Base-by-base conservation (phyloP, 1,284 basidiomycete genomes). In the Apiotrichum sp. region DNA sequence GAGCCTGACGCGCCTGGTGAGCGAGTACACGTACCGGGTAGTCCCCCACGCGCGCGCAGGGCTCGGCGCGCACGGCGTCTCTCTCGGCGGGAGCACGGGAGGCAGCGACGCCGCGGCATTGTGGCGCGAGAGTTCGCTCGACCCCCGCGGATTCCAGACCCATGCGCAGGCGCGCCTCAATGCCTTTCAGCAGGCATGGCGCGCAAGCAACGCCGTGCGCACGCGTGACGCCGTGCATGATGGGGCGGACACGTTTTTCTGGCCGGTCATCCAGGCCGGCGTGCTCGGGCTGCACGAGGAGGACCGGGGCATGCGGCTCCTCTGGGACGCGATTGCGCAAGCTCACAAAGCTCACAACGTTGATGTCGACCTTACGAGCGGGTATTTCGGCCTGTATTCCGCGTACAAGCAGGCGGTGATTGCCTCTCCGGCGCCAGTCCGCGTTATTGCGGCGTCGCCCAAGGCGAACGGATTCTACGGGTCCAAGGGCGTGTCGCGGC, bases 391-490 rank as follows among this genome's bases (percentile, higher is more conserved):
- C 6, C 79, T 98, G 40, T 89, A 88, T 66, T 78, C 81, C 59
- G 82, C 82, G n/a, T 98, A 98, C 74, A 88, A 89, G 69, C 77
- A 83, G 33, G 78, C 85, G 31, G 80, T 93, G 32, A 77, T 95
- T 33, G 78, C 78, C 34, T 77, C 84, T 22, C 65, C 66, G 0
- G 77, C 75, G n/a, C 80, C 83, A 29, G 87, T 87, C 55, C 77
- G 84, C 41, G 84, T 98, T 55, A 83, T 98, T 3, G 88, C 87
- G 40, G 89, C 96, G 2, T 84, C 87, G 56, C 95, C 95, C 0
- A 84, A 87, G 79, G 89, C 93, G 14, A 99, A 99, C 68, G 95
- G 95, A 0, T 99, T 99, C 75, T 93, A 85, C 69, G 86, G 86
- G 4, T 96, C 91, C 3, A 82, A 80, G 54, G 96, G 95, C 1